These are phyloP conservation scores for Trichoderma endophyticum DNA, from an alignment of 2,329 filamentous ascomycete species.

Conservation along the genomic window DNA sequence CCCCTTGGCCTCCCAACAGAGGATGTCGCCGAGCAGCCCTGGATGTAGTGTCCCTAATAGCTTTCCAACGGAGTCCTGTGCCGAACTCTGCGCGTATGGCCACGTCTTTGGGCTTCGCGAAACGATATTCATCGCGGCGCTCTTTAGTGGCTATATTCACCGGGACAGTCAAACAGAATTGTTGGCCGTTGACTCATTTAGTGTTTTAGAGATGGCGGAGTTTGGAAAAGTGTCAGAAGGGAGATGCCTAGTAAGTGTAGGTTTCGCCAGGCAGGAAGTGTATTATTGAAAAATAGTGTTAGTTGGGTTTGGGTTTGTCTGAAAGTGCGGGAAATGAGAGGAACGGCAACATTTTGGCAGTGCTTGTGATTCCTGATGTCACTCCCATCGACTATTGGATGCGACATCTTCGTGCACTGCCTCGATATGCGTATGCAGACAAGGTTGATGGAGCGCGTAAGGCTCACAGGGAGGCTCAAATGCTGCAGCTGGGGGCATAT, in stretches of 20 bases:
- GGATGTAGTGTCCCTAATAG: not conserved
- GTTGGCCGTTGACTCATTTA: not conserved
- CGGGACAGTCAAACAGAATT: not conserved
- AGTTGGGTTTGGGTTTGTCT: not conserved
- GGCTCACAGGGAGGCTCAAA: not conserved
- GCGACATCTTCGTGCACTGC: not conserved
- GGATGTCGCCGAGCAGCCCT: not conserved
- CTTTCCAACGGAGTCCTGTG: not conserved
- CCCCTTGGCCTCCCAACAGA: constrained; percentile 1
- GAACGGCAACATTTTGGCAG: not conserved
- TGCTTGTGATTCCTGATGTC: not conserved
- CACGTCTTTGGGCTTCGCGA: not conserved
- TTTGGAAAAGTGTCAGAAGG: not conserved
- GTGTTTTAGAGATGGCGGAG: not conserved
- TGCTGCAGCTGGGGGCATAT: not conserved
- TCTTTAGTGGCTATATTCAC: not conserved
- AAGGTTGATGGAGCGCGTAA: not conserved
- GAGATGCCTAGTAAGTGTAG: not conserved
- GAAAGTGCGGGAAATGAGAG: not conserved
- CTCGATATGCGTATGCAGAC: not conserved
- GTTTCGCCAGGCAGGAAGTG: not conserved
- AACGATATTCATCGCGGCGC: not conserved
- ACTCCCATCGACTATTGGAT: not conserved
- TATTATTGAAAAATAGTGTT: not conserved
- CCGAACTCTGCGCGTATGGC: not conserved